These are phyloP conservation scores for Ulota crispa DNA, from an alignment of 225 moss, liverwort and hornwort species.

Conservation along the genomic window DNA sequence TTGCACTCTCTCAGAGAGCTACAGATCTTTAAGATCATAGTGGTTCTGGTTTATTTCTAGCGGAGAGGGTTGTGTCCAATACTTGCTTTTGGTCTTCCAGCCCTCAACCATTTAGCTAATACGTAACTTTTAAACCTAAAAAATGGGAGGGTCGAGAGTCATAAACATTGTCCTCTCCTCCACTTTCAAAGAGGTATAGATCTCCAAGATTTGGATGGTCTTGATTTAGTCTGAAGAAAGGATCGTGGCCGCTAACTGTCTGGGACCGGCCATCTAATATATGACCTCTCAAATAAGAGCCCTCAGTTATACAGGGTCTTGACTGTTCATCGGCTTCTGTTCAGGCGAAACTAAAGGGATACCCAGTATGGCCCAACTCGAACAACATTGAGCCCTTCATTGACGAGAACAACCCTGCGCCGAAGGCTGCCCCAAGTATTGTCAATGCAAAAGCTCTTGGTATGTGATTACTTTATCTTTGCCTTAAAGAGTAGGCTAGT, in stretches of 20 bases:
- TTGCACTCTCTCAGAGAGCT: background rate
- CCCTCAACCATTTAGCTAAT: background rate
- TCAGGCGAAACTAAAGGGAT: constrained; percentile 80
- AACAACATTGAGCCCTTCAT: constrained; percentile 84
- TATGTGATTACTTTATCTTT: constrained; percentile 48
- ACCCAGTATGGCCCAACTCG: constrained; percentile 85
- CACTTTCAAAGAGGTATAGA: background rate
- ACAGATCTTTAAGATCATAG: background rate
- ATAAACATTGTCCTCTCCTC: background rate
- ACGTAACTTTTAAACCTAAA: background rate
- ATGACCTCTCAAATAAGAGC: background rate
- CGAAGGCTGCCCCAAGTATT: constrained; percentile 85
- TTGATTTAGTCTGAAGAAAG: background rate
- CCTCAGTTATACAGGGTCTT: background rate
- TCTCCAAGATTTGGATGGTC: background rate
- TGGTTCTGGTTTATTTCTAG: background rate
- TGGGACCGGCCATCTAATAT: background rate
- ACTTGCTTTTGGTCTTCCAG: background rate
- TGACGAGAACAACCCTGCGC: constrained; percentile 62
- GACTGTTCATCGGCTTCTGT: background rate
- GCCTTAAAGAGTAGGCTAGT: constrained; percentile 3
- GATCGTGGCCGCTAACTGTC: background rate
- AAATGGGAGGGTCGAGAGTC: background rate
- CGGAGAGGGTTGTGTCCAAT: background rate
- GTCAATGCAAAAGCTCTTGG: constrained; percentile 93